Conservation (phyloP, 805 yeast genomes). For the Candida nemodendra region DNA sequence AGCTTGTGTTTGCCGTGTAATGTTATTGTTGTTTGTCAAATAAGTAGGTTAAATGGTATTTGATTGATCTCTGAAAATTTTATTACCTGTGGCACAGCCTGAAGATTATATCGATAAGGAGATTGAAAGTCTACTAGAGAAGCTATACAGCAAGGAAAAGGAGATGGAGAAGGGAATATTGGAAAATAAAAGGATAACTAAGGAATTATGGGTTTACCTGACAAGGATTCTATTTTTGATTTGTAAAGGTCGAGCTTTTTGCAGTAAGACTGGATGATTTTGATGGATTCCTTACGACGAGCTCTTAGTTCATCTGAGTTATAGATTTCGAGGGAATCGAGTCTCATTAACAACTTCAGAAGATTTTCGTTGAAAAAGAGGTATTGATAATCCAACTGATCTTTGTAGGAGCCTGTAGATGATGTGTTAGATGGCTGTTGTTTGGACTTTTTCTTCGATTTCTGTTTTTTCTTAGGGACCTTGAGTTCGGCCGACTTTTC, state of each 20-base stretch:
- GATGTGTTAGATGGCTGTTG: slow-evolving; percentile 1
- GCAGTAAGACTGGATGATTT: slow-evolving; percentile 57
- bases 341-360: slow-evolving; percentile 60
- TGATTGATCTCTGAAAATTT: too few species aligned
- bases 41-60: too few species aligned
- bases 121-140: too few species aligned
- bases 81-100: too few species aligned
- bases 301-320: slow-evolving; percentile 50
- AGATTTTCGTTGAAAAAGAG: slow-evolving; percentile 66
- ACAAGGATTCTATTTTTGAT: slow-evolving; percentile 19
- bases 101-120: too few species aligned
- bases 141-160: too few species aligned
- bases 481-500: slow-evolving; percentile 3
- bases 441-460: slow-evolving; percentile 7
- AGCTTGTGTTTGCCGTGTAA: background rate
- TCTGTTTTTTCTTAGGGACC: slow-evolving; percentile 9
- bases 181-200: slow-evolving; percentile 1
- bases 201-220: slow-evolving; percentile 14
- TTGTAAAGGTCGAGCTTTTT: slow-evolving; percentile 46
- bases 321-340: slow-evolving; percentile 56
- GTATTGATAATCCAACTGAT: slow-evolving; percentile 42
- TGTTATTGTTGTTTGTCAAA: slow-evolving; percentile 1
- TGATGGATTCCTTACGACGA: slow-evolving; percentile 59
- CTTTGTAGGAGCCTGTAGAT: slow-evolving; percentile 20
- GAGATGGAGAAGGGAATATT: too few species aligned